Percentiles rank a stretch among this genome's conserved stretches.
Conservation (phyloP, 805 yeast species). For the Teunomyces atbi region DNA sequence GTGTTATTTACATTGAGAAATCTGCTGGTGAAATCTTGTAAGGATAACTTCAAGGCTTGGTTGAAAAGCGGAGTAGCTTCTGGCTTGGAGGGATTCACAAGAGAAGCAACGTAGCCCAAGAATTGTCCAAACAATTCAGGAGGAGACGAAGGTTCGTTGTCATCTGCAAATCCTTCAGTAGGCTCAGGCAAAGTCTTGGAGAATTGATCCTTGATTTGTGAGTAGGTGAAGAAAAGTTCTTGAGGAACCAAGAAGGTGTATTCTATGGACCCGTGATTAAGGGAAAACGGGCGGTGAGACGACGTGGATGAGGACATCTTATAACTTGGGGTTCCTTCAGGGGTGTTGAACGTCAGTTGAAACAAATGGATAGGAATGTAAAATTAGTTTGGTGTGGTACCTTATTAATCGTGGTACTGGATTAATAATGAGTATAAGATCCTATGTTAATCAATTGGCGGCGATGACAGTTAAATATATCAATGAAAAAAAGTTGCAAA, state of each 20-base stretch:
- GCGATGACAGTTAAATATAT: slow-evolving; percentile 3
- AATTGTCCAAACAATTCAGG: slow-evolving; percentile 84
- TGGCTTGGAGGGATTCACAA: slow-evolving; percentile 42
- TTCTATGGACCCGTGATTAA: slow-evolving; percentile 84
- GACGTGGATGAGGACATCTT: slow-evolving; percentile 8
- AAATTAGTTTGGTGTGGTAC: slow-evolving; percentile 1
- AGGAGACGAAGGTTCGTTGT: slow-evolving; percentile 83
- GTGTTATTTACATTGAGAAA: slow-evolving; percentile 46
- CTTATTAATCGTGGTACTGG: slow-evolving; percentile 4
- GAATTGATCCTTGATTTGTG: slow-evolving; percentile 87
- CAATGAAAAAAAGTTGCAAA: slow-evolving; percentile 2
- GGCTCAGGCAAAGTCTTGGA: slow-evolving; percentile 70
- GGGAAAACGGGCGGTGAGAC: slow-evolving; percentile 68
- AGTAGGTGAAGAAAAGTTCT: slow-evolving; percentile 70
- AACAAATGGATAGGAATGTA: neutral
- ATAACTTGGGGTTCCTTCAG: neutral
- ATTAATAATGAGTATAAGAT: slow-evolving; percentile 1
- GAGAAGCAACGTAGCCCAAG: slow-evolving; percentile 65
- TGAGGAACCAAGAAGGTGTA: slow-evolving; percentile 87
- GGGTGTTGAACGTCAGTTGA: neutral
- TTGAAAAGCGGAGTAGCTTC: slow-evolving; percentile 51
- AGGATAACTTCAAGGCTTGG: slow-evolving; percentile 66
- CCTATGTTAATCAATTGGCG: slow-evolving; percentile 3
- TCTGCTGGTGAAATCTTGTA: slow-evolving; percentile 81
- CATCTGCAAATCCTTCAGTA: slow-evolving; percentile 82